Evolutionary conservation across 116 monocot genomes (phyloP).

Genomic region (Posidonia oceanica): DNA sequence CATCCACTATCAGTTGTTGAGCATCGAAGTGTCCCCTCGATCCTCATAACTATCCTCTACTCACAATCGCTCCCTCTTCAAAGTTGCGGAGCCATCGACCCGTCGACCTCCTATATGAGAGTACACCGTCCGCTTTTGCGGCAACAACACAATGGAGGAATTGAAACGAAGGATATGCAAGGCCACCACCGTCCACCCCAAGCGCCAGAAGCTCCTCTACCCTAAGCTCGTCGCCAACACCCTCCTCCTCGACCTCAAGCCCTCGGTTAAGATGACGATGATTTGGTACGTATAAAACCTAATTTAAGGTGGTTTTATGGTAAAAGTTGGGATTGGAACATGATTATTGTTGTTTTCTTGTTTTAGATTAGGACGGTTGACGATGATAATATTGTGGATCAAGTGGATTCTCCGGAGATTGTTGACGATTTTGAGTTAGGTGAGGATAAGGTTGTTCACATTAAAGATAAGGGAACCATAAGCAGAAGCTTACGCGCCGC

Average conservation of each 20-base stretch:
- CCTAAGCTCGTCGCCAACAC: conserved; percentile 79
- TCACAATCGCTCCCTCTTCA: no score
- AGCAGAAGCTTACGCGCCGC: conserved; percentile 60
- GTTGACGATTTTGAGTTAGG: conserved; percentile 86
- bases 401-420: conserved; percentile 79
- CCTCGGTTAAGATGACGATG: conserved; percentile 87
- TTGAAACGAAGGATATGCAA: conserved; percentile 94
- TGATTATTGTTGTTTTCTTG: neutral
- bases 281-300: conserved; percentile 43
- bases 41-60: no score
- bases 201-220: conserved; percentile 95
- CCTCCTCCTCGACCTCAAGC: conserved; percentile 55
- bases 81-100: no score
- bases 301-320: no score
- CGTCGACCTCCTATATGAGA: conserved; percentile 4
- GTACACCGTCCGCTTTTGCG: conserved; percentile 67
- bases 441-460: conserved; percentile 73
- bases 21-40: no score
- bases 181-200: conserved; percentile 74
- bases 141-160: conserved; percentile 79
- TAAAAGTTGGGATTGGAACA: neutral
- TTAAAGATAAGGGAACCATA: conserved; percentile 83
- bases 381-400: conserved; percentile 86
- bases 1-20: no score
- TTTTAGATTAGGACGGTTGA: conserved; percentile 49